These are phyloP conservation scores for Huntiella omanensis DNA, from an alignment of 2,329 filamentous ascomycete species.

Conservation along the genomic window DNA sequence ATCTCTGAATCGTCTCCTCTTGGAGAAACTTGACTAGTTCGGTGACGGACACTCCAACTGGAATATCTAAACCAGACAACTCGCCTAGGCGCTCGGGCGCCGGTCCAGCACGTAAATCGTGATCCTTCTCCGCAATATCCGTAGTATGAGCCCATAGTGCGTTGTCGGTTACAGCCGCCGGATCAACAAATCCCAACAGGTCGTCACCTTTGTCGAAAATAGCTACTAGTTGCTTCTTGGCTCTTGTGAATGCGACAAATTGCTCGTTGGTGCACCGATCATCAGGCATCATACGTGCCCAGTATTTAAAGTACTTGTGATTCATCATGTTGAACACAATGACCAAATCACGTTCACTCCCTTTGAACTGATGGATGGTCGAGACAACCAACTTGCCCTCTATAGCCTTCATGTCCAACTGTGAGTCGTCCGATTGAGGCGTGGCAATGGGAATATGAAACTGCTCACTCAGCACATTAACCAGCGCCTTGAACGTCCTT, in stretches of 20 bases:
- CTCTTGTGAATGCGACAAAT: slow-evolving; percentile 18
- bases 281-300: slow-evolving; percentile 16
- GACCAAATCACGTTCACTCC: slow-evolving; percentile 17
- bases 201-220: slow-evolving; percentile 12
- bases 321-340: slow-evolving; percentile 15
- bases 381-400: slow-evolving; percentile 17
- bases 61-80: neutral
- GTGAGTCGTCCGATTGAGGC: slow-evolving; percentile 14
- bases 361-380: slow-evolving; percentile 19
- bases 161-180: neutral
- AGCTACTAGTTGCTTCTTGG: slow-evolving; percentile 16
- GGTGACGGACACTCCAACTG: slow-evolving; percentile 7
- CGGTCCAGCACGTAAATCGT: slow-evolving; percentile 2
- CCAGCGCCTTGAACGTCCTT: neutral
- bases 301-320: slow-evolving; percentile 14
- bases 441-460: slow-evolving; percentile 14
- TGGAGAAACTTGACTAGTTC: slow-evolving; percentile 15
- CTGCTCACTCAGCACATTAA: slow-evolving; percentile 3
- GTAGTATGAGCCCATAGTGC: slow-evolving; percentile 4
- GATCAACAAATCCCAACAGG: slow-evolving; percentile 15
- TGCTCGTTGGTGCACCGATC: slow-evolving; percentile 16
- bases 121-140: neutral
- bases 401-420: slow-evolving; percentile 15
- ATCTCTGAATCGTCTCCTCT: slow-evolving; percentile 13
- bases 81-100: neutral